A percentile compares a stretch with the other conserved stretches of the same genome.
Conservation (phyloP, 805 yeast species). For the Huiozyma sinensis region DNA sequence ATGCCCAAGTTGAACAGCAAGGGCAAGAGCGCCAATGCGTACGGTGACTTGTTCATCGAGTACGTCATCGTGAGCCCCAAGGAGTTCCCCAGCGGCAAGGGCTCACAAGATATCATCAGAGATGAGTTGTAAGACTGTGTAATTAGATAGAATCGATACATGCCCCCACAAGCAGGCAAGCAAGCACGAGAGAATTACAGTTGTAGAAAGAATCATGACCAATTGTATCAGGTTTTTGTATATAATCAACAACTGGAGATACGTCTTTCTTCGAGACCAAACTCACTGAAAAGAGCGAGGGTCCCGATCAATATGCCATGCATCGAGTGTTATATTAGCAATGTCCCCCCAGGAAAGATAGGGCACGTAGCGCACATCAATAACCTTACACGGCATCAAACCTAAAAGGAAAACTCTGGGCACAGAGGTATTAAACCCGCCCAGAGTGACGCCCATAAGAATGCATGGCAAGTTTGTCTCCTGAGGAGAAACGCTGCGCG, state of each 20-base stretch:
- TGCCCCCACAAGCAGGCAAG: slow-evolving; percentile 2
- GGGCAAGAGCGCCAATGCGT: slow-evolving; percentile 33
- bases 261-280: slow-evolving; percentile 21
- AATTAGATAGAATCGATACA: not conserved
- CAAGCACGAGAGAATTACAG: slow-evolving; percentile 6
- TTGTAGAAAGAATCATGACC: slow-evolving; percentile 29
- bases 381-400: slow-evolving; percentile 17
- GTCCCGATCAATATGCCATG: slow-evolving; percentile 19
- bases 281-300: too few relatives aligned
- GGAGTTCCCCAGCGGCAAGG: not conserved
- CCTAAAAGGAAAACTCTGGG: slow-evolving; percentile 3
- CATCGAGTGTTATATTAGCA: slow-evolving; percentile 4
- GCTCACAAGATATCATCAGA: slow-evolving; percentile 1
- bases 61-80: slow-evolving; percentile 38
- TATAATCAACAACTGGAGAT: slow-evolving; percentile 30
- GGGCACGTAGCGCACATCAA: too few relatives aligned
- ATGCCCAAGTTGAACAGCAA: slow-evolving; percentile 48
- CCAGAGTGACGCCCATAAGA: slow-evolving; percentile 25
- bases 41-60: slow-evolving; percentile 44
- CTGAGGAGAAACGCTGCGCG: too few relatives aligned
- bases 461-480: slow-evolving; percentile 15
- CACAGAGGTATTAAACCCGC: slow-evolving; percentile 2
- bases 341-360: slow-evolving; percentile 2
- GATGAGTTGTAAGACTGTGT: slow-evolving; percentile 15
- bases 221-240: slow-evolving; percentile 27